Base-by-base conservation (phyloP, 352 stramenopile species). In the Pythium phragmiticola region DNA sequence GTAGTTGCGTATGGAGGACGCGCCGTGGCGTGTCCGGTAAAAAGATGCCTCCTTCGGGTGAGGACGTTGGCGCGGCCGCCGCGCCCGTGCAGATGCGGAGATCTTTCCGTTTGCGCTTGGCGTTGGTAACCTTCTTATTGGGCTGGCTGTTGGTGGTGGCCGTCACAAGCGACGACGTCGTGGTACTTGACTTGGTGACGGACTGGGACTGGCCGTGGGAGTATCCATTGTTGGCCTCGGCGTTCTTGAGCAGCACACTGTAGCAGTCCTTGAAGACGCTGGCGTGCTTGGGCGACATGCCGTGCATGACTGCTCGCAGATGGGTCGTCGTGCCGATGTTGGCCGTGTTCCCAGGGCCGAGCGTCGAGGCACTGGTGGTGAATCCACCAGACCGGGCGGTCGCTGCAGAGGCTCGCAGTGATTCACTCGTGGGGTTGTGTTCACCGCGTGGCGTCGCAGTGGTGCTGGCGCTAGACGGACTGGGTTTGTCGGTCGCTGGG, bases 81-180 rank as follows among this genome's bases (percentile, higher is more conserved):
- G 17, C 42, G 16, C 73, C 76, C 4, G 85, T 94, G 63, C 80
- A 92, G 33, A 92, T 90, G 49, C 83, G 81, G 23, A 94, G 66
- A 58, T 94, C 85, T 73, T 94, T 92, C 36, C 85, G 83, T 62
- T 94, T 94, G 52, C 85, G 80, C 66, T 94, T 94, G 19, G 75
- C 77, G 36, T 74, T 84, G 48, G 60, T 39, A 39, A 9, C 11
- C 34, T 39, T 57, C 50, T 92, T 91, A 63, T 92, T 92, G 14
- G 53, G 42, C 36, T 34, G 47, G 7, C 33, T 19, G 13, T 17
- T 23, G 17, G 7, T 23, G 9, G 7, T 53, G 7, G 39, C 30
- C 33, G 57, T 30, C 26, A 3, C 26, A 30, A 30, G 26, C 26
- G 26, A 54, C n/a, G 43, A 57, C 14, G 42, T 37, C 41, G 45